Conservation (phyloP, 1,284 basidiomycete genomes). For the Papiliotrema flavescens region DNA sequence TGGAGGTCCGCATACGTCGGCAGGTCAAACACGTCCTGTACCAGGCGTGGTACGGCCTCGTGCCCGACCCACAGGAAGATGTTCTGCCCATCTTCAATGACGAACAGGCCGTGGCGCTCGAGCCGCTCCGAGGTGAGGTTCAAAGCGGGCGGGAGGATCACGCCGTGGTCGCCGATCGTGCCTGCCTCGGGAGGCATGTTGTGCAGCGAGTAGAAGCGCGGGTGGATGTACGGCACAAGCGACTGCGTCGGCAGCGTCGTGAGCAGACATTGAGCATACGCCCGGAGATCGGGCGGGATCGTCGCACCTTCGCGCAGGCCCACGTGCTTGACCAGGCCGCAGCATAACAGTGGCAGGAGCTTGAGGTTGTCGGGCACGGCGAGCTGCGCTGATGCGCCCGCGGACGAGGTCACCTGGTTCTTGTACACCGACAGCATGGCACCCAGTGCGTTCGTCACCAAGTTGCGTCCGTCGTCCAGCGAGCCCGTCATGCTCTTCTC, state of each 20-base stretch:
- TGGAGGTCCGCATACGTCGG: conserved; percentile 81
- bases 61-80: conserved; percentile 98
- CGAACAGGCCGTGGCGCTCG: conserved; percentile 90
- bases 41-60: conserved; percentile 90
- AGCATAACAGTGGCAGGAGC: conserved; percentile 83
- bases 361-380: conserved; percentile 89
- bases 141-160: conserved; percentile 56
- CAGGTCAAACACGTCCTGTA: conserved; percentile 91
- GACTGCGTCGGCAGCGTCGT: conserved; percentile 88
- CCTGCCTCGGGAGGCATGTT: conserved; percentile 65
- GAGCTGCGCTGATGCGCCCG: conserved; percentile 90
- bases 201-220: conserved; percentile 92
- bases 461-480: conserved; percentile 89
- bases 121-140: conserved; percentile 90
- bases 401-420: conserved; percentile 89
- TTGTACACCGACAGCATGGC: conserved; percentile 92
- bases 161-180: conserved; percentile 40
- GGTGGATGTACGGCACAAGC: conserved; percentile 90
- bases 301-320: conserved; percentile 92
- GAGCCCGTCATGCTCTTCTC: conserved; percentile 79
- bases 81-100: conserved; percentile 97
- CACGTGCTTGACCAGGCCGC: conserved; percentile 92
- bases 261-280: conserved; percentile 89
- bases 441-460: conserved; percentile 83
- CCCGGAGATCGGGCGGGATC: conserved; percentile 92